These are phyloP conservation scores for Oehlia diaphana DNA, from an alignment of 192 early-diverging fungal species.

Conservation along the genomic window DNA sequence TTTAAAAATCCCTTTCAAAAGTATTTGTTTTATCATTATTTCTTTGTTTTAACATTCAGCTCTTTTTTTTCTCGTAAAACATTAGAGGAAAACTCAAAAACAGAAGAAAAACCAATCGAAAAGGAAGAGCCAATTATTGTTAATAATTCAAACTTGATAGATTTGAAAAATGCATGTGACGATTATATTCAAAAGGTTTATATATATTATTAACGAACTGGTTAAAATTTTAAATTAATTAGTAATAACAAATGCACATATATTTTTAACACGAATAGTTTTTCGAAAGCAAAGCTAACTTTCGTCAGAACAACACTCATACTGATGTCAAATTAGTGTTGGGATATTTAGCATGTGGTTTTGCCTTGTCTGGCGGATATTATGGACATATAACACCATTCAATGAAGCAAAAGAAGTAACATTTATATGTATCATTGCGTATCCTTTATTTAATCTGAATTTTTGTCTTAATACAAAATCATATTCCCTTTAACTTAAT, in stretches of 20 bases:
- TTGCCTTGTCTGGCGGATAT: constrained; percentile 71
- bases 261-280: constrained; percentile 34
- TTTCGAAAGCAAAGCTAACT: constrained; percentile 47
- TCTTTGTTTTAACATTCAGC: neutral
- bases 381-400: constrained; percentile 72
- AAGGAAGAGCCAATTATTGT: constrained; percentile 35
- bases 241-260: neutral
- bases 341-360: constrained; percentile 72
- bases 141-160: constrained; percentile 42
- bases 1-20: neutral
- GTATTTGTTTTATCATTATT: neutral
- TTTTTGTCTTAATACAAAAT: neutral
- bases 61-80: neutral
- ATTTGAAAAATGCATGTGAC: constrained; percentile 68
- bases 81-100: neutral
- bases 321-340: constrained; percentile 79
- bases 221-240: neutral
- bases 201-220: neutral
- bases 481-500: neutral
- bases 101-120: neutral
- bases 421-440: constrained; percentile 56
- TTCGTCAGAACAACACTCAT: constrained; percentile 75
- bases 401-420: constrained; percentile 60
- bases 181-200: constrained; percentile 58
- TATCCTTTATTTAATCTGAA: constrained; percentile 35